Base-by-base conservation (phyloP, 352 stramenopile species). In the Globisporangium paddicum region DNA sequence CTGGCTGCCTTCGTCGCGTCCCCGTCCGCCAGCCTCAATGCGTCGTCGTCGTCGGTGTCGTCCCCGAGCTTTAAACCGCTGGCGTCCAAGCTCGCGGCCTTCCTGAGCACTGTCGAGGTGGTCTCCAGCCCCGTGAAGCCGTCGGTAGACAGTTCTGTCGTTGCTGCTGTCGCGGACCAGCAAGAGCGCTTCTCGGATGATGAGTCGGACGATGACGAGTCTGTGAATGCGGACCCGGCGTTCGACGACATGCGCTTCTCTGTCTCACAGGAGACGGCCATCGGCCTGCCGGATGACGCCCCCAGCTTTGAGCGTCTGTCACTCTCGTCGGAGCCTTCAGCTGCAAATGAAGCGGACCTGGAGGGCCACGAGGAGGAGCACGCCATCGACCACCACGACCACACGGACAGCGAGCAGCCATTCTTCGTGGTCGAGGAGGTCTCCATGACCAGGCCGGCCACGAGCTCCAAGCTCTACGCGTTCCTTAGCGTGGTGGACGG, bases 91-190 rank as follows among this genome's bases (percentile, higher is more conserved):
- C 62, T 91, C 2, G 76, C 81, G 6, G 75, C 75, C 6, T 91
- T 91, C 57, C 49, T 91, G 35, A 91, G 57, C 59, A 85, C 68
- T 10, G 81, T 91, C 3, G 73, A 86, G 30, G 62, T 66, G 13
- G 38, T 47, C 28, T 38, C 45, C 18, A 44, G 6, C 38, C 4
- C 16, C n/a, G 38, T 55, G 11, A 14, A 64, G 30, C 44, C 63
- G 0, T 61, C 59, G 0, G 65, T 58, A 26, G 66, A 74, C 10
- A 58, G 56, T 63, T 18, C 25, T 37, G 56, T 64, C 18, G 26
- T 38, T 3, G 19, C 68, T 32, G n/a, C 47, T 1, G 55, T 37
- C 18, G 34, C 49, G 37, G 25, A 52, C 19, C 34, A 60, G 23
- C 32, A 46, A 7, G 37, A 57, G 44, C 18, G 21, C 41, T 48